Evolutionary conservation across 2,329 filamentous ascomycete species (phyloP).

Genomic region (Dactylellina haptotyla): DNA sequence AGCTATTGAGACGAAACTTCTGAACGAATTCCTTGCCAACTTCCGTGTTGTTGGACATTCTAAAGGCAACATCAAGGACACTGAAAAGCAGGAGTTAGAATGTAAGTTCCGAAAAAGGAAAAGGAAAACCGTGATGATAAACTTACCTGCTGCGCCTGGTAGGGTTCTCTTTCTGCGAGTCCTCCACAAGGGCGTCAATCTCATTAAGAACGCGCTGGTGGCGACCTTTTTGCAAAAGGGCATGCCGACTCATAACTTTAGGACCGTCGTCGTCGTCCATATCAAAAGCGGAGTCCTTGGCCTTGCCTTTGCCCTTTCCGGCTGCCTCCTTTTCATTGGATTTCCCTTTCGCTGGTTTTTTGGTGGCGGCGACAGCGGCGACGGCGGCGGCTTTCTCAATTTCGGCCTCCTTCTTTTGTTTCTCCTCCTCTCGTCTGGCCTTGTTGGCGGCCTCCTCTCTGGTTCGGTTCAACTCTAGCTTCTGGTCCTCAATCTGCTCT

Average conservation of each 20-base stretch:
- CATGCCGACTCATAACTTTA: slow-evolving; percentile 46
- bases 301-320: slow-evolving; percentile 15
- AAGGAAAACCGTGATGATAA: neutral
- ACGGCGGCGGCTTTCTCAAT: neutral
- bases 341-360: slow-evolving; percentile 24
- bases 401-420: slow-evolving; percentile 8
- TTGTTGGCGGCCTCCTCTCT: slow-evolving; percentile 23
- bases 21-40: slow-evolving; percentile 43
- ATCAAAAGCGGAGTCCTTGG: slow-evolving; percentile 14
- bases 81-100: slow-evolving; percentile 20
- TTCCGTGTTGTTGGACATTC: slow-evolving; percentile 49
- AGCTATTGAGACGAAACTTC: slow-evolving; percentile 50
- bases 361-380: no score
- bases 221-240: slow-evolving; percentile 40
- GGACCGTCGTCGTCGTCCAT: slow-evolving; percentile 43
- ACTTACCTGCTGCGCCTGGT: slow-evolving; percentile 42
- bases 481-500: slow-evolving; percentile 41
- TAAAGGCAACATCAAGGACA: slow-evolving; percentile 41
- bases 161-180: slow-evolving; percentile 44
- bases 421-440: slow-evolving; percentile 26
- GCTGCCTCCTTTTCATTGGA: slow-evolving; percentile 6
- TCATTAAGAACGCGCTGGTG: slow-evolving; percentile 49
- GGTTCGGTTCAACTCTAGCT: slow-evolving; percentile 35
- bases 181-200: slow-evolving; percentile 46
- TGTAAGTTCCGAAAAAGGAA: neutral